A percentile compares a stretch with the other conserved stretches of the same genome.
Conservation (phyloP, 1,139 yeast genomes). For the Neolecta irregularis region DNA sequence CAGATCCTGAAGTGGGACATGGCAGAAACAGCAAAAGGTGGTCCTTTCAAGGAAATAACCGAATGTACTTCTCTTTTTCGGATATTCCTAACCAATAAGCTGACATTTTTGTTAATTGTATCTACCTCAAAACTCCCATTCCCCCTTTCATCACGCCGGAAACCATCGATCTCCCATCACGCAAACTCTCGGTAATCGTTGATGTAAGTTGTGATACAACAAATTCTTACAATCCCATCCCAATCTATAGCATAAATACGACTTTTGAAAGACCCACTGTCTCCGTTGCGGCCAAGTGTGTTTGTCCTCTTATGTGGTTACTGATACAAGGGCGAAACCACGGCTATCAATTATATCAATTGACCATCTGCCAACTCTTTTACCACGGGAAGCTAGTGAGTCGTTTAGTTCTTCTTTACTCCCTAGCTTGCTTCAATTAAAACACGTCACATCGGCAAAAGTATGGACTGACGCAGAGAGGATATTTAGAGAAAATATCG, state of each 20-base stretch:
- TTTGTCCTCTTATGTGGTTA: conserved; percentile 56
- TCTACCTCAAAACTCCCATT: conserved; percentile 81
- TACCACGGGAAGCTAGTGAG: conserved; percentile 96
- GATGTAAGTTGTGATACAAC: conserved; percentile 98
- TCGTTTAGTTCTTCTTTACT: conserved; percentile 69
- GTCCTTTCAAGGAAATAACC: conserved; percentile 88
- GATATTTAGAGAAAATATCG: conserved; percentile 66
- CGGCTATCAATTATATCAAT: conserved; percentile 91
- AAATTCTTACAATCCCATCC: conserved; percentile 70
- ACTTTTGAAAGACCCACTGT: conserved; percentile 86
- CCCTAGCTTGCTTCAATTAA: conserved; percentile 74
- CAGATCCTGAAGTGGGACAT: conserved; percentile 90
- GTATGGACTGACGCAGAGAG: conserved; percentile 85
- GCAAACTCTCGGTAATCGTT: conserved; percentile 80
- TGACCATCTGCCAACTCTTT: conserved; percentile 86
- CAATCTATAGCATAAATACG: conserved; percentile 80
- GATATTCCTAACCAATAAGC: too few species aligned
- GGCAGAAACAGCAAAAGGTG: conserved; percentile 91
- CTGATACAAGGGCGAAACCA: too few species aligned
- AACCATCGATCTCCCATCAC: conserved; percentile 40
- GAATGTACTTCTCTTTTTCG: too few species aligned
- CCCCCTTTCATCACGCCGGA: conserved; percentile 72
- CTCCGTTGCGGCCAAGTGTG: conserved; percentile 54
- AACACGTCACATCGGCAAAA: conserved; percentile 63
- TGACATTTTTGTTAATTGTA: conserved; percentile 89